These are phyloP conservation scores for Pichiaceae sp. DNA, from an alignment of 1,139 yeast species.

Conservation along the genomic window DNA sequence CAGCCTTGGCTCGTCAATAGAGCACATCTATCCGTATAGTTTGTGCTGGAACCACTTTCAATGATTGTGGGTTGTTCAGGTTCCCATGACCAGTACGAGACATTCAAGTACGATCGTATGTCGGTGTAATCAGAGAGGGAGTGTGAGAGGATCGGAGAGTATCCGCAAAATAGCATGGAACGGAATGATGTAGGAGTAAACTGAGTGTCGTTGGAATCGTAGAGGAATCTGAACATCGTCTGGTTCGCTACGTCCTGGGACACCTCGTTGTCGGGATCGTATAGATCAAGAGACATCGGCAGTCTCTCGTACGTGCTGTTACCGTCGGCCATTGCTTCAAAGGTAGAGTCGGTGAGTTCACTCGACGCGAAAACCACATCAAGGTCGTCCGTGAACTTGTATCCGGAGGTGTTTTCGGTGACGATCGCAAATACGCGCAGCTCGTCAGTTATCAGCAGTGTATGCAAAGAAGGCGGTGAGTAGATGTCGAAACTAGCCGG, in stretches of 20 bases:
- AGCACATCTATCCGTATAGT: conserved; percentile 45
- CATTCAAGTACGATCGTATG: conserved; percentile 24
- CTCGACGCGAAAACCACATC: conserved; percentile 8
- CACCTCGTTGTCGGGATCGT: not conserved
- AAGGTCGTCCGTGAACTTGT: conserved; percentile 11
- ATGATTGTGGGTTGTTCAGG: conserved; percentile 38
- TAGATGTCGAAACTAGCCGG: conserved; percentile 5
- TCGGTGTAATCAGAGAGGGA: conserved; percentile 22
- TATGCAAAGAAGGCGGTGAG: conserved; percentile 35
- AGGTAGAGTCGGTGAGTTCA: not conserved
- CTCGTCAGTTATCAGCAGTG: conserved; percentile 34
- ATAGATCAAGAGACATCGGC: not conserved
- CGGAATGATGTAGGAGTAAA: conserved; percentile 29
- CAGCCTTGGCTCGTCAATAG: conserved; percentile 26
- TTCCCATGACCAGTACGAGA: conserved; percentile 68
- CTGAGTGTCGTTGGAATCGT: conserved; percentile 20
- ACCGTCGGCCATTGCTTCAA: not conserved
- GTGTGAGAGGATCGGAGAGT: conserved; percentile 48
- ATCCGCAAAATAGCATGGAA: conserved; percentile 43
- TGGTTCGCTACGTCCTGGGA: not conserved
- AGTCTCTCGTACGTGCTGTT: too few relatives aligned
- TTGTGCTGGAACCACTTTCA: not conserved
- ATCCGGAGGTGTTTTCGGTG: conserved; percentile 21
- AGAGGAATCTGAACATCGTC: conserved; percentile 14
- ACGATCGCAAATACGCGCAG: conserved; percentile 36